These are phyloP conservation scores for Protomyces lactucae-debilis DNA, from an alignment of 1,139 yeast species.

Conservation along the genomic window DNA sequence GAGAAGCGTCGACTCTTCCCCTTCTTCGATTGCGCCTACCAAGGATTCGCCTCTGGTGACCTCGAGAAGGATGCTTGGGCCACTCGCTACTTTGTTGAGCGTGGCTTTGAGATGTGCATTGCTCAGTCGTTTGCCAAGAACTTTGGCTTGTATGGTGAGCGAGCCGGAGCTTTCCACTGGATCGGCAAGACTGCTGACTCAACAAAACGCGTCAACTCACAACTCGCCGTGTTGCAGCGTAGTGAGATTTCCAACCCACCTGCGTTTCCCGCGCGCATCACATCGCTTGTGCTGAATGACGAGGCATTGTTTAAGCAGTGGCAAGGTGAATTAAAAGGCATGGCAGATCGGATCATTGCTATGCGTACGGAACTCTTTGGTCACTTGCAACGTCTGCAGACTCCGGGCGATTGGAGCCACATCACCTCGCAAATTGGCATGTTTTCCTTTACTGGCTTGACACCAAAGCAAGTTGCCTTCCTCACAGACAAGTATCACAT, in stretches of 20 bases:
- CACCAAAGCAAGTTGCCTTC: conserved; percentile 70
- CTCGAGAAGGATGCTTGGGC: conserved; percentile 51
- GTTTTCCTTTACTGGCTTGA: conserved; percentile 91
- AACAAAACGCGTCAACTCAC: conserved; percentile 57
- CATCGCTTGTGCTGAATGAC: conserved; percentile 64
- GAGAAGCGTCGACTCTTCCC: conserved; percentile 60
- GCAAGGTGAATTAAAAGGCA: conserved; percentile 68
- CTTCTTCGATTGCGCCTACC: conserved; percentile 87
- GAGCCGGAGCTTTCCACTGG: conserved; percentile 83
- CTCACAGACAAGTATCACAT: conserved; percentile 74
- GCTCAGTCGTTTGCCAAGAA: conserved; percentile 95
- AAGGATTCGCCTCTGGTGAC: conserved; percentile 82
- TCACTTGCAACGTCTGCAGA: conserved; percentile 52
- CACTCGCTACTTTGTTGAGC: conserved; percentile 44
- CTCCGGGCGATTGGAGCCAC: conserved; percentile 75
- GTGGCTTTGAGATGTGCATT: conserved; percentile 53
- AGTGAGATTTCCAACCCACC: conserved; percentile 93
- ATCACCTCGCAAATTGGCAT: conserved; percentile 87
- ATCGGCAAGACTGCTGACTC: conserved; percentile 40
- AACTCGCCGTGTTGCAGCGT: conserved; percentile 72
- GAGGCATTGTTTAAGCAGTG: conserved; percentile 63
- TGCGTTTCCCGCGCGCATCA: conserved; percentile 86
- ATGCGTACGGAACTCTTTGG: conserved; percentile 53
- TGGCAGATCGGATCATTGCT: conserved; percentile 69
- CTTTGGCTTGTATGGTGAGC: conserved; percentile 94